phyloP scores from a whole-genome alignment of 345 rosid genomes.

The Abelmoschus esculentus region DNA sequence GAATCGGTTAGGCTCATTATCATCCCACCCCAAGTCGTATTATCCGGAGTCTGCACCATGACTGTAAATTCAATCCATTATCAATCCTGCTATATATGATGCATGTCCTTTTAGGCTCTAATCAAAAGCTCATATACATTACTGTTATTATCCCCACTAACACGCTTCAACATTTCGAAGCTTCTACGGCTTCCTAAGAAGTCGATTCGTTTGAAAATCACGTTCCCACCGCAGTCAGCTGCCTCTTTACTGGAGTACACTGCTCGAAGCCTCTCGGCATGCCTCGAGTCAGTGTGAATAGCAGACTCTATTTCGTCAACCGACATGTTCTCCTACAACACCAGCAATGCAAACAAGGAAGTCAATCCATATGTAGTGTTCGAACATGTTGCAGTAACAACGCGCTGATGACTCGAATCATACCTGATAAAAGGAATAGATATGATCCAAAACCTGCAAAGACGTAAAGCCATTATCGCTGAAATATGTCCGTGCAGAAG shows the following conservation, averaged over 20 bases:
- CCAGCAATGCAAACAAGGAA: background rate
- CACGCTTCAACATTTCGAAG: constrained; percentile 82
- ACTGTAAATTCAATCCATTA: background rate
- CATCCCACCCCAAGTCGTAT: too few relatives aligned
- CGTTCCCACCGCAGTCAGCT: constrained; percentile 36
- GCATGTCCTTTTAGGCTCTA: constrained; percentile 40
- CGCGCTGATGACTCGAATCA: background rate
- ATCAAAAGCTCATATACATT: constrained; percentile 77
- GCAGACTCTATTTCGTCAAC: constrained; percentile 59
- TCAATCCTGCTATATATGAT: background rate
- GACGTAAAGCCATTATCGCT: constrained; percentile 70
- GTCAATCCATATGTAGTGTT: background rate
- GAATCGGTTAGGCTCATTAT: too few relatives aligned
- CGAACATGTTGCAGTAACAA: background rate
- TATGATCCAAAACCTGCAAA: constrained; percentile 64
- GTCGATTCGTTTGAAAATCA: constrained; percentile 59
- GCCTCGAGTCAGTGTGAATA: constrained; percentile 84
- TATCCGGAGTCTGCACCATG: background rate
- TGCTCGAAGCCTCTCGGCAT: constrained; percentile 71
- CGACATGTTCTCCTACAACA: constrained; percentile 64
- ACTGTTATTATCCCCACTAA: constrained; percentile 67
- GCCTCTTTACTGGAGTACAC: constrained; percentile 53
- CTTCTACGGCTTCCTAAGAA: constrained; percentile 73
- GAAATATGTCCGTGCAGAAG: constrained; percentile 83
- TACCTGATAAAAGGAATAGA: constrained; percentile 89